These are phyloP conservation scores for Talaromyces sp. DNA, from an alignment of 2,329 filamentous ascomycete species.

Conservation along the genomic window DNA sequence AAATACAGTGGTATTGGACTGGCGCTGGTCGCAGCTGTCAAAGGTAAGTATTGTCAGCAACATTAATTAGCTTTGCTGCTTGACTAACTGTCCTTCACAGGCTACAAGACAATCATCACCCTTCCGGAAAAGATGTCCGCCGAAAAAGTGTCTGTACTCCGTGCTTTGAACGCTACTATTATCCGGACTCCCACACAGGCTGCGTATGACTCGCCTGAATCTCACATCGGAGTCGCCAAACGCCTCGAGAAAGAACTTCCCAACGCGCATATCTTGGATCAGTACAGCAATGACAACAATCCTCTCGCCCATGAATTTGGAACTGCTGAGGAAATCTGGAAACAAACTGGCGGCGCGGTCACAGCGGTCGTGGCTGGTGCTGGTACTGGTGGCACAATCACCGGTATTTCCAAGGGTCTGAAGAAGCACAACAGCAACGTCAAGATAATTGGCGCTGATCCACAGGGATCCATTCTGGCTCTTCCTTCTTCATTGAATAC, in stretches of 20 bases:
- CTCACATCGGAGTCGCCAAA: constrained; percentile 90
- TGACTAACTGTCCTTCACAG: constrained; percentile 16
- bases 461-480: constrained; percentile 85
- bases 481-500: constrained; percentile 74
- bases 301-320: constrained; percentile 89
- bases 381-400: constrained; percentile 93
- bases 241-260: constrained; percentile 91
- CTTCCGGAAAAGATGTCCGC: constrained; percentile 99
- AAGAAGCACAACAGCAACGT: constrained; percentile 80
- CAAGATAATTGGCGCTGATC: constrained; percentile 89
- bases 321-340: constrained; percentile 94
- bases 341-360: constrained; percentile 77
- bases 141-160: constrained; percentile 93
- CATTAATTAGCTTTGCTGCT: background rate
- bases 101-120: constrained; percentile 98
- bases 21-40: constrained; percentile 88
- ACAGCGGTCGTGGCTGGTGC: constrained; percentile 84
- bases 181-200: constrained; percentile 96
- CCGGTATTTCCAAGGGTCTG: constrained; percentile 77
- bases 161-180: constrained; percentile 91
- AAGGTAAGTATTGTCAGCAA: constrained; percentile 44
- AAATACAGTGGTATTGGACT: constrained; percentile 70
- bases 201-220: constrained; percentile 89
- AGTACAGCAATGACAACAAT: constrained; percentile 90
- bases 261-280: constrained; percentile 93